Evolutionary conservation across 139 green algal species (phyloP).

Genomic region (Nannochloris sp.): DNA sequence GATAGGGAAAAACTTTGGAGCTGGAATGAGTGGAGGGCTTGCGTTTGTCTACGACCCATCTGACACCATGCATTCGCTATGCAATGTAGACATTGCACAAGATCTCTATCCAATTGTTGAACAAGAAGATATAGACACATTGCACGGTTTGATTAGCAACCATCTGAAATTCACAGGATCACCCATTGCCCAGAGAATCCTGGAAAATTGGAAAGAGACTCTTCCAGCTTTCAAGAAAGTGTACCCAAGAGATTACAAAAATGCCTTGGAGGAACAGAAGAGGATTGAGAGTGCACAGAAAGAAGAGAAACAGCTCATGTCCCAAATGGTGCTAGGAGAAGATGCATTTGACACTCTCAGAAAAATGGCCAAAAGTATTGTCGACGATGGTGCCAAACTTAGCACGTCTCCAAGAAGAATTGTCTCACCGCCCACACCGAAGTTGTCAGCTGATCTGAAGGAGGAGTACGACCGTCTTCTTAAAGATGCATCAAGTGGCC

Average conservation of each 20-base stretch:
- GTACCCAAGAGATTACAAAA: slow-evolving; percentile 61
- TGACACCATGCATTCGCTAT: slow-evolving; percentile 39
- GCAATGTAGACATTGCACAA: slow-evolving; percentile 54
- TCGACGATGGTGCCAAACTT: background rate
- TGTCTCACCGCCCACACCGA: background rate
- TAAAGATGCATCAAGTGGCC: slow-evolving; percentile 40
- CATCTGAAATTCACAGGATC: slow-evolving; percentile 75
- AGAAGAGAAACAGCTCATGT: slow-evolving; percentile 44
- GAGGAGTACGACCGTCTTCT: slow-evolving; percentile 36
- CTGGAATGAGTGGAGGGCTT: slow-evolving; percentile 84
- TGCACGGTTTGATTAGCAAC: slow-evolving; percentile 69
- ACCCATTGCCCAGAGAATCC: slow-evolving; percentile 44
- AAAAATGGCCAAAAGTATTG: slow-evolving; percentile 34
- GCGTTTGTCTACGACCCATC: slow-evolving; percentile 85
- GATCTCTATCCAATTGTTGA: slow-evolving; percentile 66
- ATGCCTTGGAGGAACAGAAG: slow-evolving; percentile 47
- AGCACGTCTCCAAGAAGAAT: background rate
- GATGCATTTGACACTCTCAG: slow-evolving; percentile 79
- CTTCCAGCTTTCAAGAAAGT: slow-evolving; percentile 61
- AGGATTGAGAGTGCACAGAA: slow-evolving; percentile 41
- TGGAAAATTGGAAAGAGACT: slow-evolving; percentile 59
- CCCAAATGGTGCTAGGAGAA: slow-evolving; percentile 29
- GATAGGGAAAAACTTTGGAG: slow-evolving; percentile 91
- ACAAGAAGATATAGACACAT: slow-evolving; percentile 34
- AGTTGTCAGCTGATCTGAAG: slow-evolving; percentile 11